Base-by-base conservation (phyloP, 352 stramenopile species). In the Pythium brachiatum region DNA sequence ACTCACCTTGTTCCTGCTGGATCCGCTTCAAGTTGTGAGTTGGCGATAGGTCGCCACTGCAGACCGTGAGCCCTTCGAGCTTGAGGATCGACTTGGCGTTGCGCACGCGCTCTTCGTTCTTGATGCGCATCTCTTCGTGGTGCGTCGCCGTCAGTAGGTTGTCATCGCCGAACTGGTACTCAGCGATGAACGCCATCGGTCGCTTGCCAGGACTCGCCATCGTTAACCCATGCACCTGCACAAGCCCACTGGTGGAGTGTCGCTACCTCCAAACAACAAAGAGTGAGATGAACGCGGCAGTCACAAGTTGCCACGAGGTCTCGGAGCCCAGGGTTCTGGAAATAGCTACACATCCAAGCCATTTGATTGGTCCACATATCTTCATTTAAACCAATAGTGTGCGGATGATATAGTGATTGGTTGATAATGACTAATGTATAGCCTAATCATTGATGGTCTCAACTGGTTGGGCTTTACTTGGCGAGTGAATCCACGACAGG, bases 111-210 rank as follows among this genome's bases (percentile, higher is more conserved):
- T 68, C 69, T 48, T 81, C 66, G 56, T 84, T 76, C 39, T 73
- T 72, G n/a, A 81, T 54, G 0, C 77, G 72, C 23, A 69, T 62
- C 39, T 85, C 73, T 51, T 90, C 75, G 12, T 75, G 60, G 57
- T 73, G 70, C 16, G 67, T 77, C 27, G 76, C 73, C 7, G 78
- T 90, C 53, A 90, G 57, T 23, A 88, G 51, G 38, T 88, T 90
- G 32, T 83, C 75, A 7, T 86, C 76, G 3, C 68, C 78, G 57
- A 84, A 90, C 39, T 85, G 71, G 60, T 90, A 90, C 53, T 90
- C 81, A 12, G 78, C 77, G 15, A 79, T 60, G 57, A 84, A 90
- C 29, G 81, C 62, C 46, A 90, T 59, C 23, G 73, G 70, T 3
- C 66, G 69, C 53, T 75, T 76, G 23, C 31, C 25, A 13, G 76